Evolutionary conservation across 2,329 filamentous ascomycete species (phyloP).

Genomic region (Fusarium liriodendri): DNA sequence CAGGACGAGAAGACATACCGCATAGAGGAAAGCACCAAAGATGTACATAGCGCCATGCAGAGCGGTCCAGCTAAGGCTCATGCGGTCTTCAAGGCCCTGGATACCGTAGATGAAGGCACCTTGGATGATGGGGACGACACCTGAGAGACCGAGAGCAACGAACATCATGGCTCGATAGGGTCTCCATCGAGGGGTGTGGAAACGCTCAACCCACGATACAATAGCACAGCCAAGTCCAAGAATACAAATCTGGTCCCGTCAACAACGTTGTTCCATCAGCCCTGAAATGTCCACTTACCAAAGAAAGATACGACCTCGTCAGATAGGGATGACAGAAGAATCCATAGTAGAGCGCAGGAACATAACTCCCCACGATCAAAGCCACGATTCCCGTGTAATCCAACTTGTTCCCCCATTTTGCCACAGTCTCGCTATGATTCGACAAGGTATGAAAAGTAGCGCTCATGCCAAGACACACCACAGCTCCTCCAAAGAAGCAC

Average conservation of each 20-base stretch:
- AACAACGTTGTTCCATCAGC: constrained; percentile 9
- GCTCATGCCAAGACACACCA: constrained; percentile 81
- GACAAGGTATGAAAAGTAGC: constrained; percentile 86
- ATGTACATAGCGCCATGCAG: constrained; percentile 88
- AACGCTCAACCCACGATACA: constrained; percentile 83
- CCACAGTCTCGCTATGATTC: constrained; percentile 84
- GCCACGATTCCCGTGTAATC: constrained; percentile 96
- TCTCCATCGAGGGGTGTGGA: constrained; percentile 85
- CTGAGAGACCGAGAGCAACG: constrained; percentile 85
- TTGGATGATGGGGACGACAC: constrained; percentile 85
- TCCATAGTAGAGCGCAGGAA: constrained; percentile 89
- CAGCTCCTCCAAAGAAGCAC: constrained; percentile 83
- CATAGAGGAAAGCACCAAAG: constrained; percentile 86
- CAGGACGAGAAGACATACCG: constrained; percentile 62
- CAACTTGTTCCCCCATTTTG: constrained; percentile 88
- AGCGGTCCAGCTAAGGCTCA: constrained; percentile 84
- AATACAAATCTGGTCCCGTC: constrained; percentile 72
- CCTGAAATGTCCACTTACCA: constrained; percentile 64
- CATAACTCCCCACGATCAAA: constrained; percentile 90
- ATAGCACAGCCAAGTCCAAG: constrained; percentile 81
- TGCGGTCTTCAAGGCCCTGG: constrained; percentile 73
- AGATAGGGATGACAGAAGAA: constrained; percentile 77
- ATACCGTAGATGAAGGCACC: constrained; percentile 76
- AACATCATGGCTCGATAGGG: constrained; percentile 92
- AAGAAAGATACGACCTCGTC: constrained; percentile 78